A percentile compares a stretch with the other conserved stretches of the same genome.
Conservation (phyloP, 305 asterid genomes). For the Solanum hybrid region DNA sequence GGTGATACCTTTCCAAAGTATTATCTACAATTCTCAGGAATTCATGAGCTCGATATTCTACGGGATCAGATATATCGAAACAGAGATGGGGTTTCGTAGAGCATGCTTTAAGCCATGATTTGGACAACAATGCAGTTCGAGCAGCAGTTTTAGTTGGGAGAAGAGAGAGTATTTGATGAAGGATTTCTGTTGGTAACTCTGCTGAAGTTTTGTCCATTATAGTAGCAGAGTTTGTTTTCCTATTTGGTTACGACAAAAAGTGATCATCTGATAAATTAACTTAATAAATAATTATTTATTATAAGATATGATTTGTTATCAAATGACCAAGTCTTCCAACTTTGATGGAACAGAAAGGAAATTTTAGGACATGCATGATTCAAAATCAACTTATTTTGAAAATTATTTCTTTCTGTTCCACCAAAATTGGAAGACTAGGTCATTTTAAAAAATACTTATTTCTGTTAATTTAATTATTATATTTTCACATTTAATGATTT, state of each 20-base stretch:
- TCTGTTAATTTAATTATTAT: no score
- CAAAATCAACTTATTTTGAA: neutral
- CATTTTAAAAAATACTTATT: neutral
- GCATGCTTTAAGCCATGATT: neutral
- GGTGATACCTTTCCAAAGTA: neutral
- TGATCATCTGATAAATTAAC: neutral
- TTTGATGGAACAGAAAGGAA: neutral
- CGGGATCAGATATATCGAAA: neutral
- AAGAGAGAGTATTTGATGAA: neutral
- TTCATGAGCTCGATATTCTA: neutral
- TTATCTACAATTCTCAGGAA: neutral
- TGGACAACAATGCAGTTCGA: neutral
- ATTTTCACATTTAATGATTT: neutral
- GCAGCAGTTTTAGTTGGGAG: neutral
- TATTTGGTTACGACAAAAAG: neutral
- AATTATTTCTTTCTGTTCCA: neutral
- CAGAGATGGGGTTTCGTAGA: neutral
- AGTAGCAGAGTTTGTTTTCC: neutral
- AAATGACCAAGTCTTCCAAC: neutral
- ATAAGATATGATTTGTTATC: no score
- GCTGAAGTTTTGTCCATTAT: neutral
- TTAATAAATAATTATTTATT: no score
- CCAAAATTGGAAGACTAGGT: neutral
- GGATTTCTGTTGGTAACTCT: neutral
- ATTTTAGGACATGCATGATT: neutral